phyloP scores from a whole-genome alignment of 148 eudicot genomes.

The Oxyria digyna region DNA sequence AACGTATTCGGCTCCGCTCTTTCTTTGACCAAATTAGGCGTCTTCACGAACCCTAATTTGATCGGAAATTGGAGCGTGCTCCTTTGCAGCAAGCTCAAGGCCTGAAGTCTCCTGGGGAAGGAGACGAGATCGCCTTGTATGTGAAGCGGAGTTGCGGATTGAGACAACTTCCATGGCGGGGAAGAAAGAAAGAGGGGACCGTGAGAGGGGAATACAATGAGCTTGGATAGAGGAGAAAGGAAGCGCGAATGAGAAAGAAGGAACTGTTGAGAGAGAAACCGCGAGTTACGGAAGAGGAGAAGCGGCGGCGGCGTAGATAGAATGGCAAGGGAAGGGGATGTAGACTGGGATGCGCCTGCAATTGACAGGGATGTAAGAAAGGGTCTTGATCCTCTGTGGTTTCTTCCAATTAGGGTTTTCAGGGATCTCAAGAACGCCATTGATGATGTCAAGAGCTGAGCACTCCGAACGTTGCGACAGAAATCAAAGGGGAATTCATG shows the following conservation, averaged over 20 bases:
- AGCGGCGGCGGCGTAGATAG: slow-evolving; percentile 7
- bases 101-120: slow-evolving; percentile 22
- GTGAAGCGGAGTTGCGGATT: slow-evolving; percentile 61
- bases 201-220: slow-evolving; percentile 11
- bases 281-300: slow-evolving; percentile 10
- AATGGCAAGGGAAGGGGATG: background rate
- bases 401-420: slow-evolving; percentile 18
- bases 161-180: slow-evolving; percentile 72
- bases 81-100: slow-evolving; percentile 22
- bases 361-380: slow-evolving; percentile 13
- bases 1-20: background rate
- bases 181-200: slow-evolving; percentile 71
- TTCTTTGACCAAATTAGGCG: slow-evolving; percentile 12
- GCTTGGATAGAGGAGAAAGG: slow-evolving; percentile 32
- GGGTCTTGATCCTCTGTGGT: slow-evolving; percentile 10
- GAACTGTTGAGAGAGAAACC: slow-evolving; percentile 20
- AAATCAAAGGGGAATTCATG: background rate
- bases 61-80: slow-evolving; percentile 20
- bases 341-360: slow-evolving; percentile 6
- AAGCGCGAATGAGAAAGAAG: too few relatives aligned
- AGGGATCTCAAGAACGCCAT: slow-evolving; percentile 46
- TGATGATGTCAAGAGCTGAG: slow-evolving; percentile 10
- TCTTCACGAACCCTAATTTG: slow-evolving; percentile 22
- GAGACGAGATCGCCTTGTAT: slow-evolving; percentile 45
- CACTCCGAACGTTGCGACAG: background rate